Evolutionary conservation across 2,329 filamentous ascomycete genomes (phyloP), one percentile per base, ranked within the genome.

Genomic region (Botrytis galanthina): DNA sequence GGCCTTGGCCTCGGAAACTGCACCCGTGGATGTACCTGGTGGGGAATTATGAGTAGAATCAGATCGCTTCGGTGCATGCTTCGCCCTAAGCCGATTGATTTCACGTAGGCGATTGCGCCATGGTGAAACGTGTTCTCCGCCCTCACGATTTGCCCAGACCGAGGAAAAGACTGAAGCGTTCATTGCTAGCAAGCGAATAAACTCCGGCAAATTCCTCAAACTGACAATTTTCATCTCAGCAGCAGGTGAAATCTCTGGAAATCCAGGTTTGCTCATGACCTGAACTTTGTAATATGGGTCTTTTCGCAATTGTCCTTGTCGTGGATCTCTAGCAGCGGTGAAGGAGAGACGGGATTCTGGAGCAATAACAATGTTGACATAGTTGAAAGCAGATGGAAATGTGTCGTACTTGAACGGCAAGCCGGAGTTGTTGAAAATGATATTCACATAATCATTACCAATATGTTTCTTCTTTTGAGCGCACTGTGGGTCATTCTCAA

Each of bases 401-500:
- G 93, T 97, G 81, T 97, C 90, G 81, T 97, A 97, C 71, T 89
- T 88, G 84, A 97, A 98, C 0, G 93, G 92, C 66, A 91, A 82
- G n/a, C 96, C 95, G 3, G 95, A 98, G 79, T 97, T 94, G 81
- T 99, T 99, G 87, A 97, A 99, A 73, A 99, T 92, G 78, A 99
- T 97, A 81, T 97, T 98, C 80, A 99, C 96, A 81, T 93, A 97
- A 82, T 98, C 96, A 80, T 99, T 99, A 73, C 96, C 96, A 75
- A 98, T 96, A 80, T 98, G 97, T 4, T 91, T 88, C 83, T 99
- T 99, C 85, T 99, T 99, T 81, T 90, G 87, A 75, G 91, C 90
- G 80, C 92, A 94, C 75, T 89, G 87, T 16, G 92, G 89, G 78
- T 97, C 94, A 44, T 89, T 87, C 71, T 94, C 90, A 22, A 91